Evolutionary conservation across 1,284 basidiomycete genomes (phyloP).

Genomic region (Golubevia sp.): DNA sequence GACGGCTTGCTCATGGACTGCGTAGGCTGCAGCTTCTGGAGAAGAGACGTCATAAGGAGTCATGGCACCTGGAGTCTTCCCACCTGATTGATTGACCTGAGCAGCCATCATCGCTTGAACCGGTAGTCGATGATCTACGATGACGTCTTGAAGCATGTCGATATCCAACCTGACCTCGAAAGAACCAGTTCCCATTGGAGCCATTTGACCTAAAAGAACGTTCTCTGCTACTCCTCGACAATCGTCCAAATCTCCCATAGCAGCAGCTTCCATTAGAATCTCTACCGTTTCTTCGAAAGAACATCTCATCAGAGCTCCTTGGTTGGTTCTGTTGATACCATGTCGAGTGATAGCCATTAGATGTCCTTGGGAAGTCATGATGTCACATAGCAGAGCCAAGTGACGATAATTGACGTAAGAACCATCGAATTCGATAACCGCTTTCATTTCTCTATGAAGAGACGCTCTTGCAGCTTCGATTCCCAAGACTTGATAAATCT

Average conservation of each 20-base stretch:
- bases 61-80: constrained; percentile 47
- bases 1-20: too few species aligned
- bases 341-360: constrained; percentile 99
- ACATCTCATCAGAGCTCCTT: constrained; percentile 86
- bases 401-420: constrained; percentile 99
- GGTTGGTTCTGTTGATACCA: constrained; percentile 88
- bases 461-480: constrained; percentile 96
- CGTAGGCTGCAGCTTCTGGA: too few species aligned
- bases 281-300: constrained; percentile 99
- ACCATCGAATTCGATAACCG: constrained; percentile 97
- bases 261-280: constrained; percentile 97
- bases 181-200: constrained; percentile 92
- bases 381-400: constrained; percentile 88
- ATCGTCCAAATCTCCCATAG: constrained; percentile 96
- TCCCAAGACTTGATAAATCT: constrained; percentile 93
- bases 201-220: constrained; percentile 97
- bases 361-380: constrained; percentile 95
- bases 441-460: constrained; percentile 81
- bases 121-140: constrained; percentile 92
- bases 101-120: constrained; percentile 65
- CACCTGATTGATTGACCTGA: constrained; percentile 37
- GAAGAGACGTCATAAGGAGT: too few species aligned
- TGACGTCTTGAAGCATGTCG: constrained; percentile 98
- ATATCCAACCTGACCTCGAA: constrained; percentile 96
- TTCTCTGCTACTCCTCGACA: constrained; percentile 98